Evolutionary conservation across 2,329 filamentous ascomycete genomes (phyloP), one percentile per base, ranked within the genome.

Genomic region (Alternaria triticina): DNA sequence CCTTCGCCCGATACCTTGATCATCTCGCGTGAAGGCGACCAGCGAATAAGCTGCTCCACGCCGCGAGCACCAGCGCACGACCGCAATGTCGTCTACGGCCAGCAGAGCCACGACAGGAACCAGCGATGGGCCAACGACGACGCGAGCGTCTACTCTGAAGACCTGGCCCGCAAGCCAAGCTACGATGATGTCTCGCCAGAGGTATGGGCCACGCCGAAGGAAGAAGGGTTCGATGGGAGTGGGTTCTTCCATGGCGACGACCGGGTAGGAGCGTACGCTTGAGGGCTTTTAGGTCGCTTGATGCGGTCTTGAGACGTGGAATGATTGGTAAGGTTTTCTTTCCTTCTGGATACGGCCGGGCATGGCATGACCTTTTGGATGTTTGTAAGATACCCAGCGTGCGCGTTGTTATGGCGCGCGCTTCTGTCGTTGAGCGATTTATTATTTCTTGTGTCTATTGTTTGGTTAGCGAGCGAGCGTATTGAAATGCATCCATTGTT

Each of bases 121-220:
- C 25, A 49, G 11, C 52, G n/a, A 4, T 59, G 59, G 59, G 20
- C 15, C 3, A 45, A 63, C 11, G 52, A 60, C 17, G 65, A 66
- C 8, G 59, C 57, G 40, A 68, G 67, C 46, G 56, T 59, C 13
- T 62, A 67, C 25, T 62, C 47, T 13, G 67, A 59, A 13, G 63
- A 63, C 20, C 64, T 25, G 22, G 69, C 65, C 11, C 49, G 57
- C 7, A 57, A 47, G 46, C 64, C 60, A 17, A 66, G 66, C 30
- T 63, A 61, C n/a, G 73, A 76, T 15, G 72, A 76, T 8, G 45
- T 73, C 1, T 61, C 73, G 54, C 75, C 75, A 3, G 77, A 80
- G 22, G 70, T 69, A 3, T 80, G 75, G 75, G 74, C 74, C 6
- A 80, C 77, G 62, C 77, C 77, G 1, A 77, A 74, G 78, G 67